Evolutionary conservation across 2,329 filamentous ascomycete genomes (phyloP).

Genomic region (Amauroascus niger): DNA sequence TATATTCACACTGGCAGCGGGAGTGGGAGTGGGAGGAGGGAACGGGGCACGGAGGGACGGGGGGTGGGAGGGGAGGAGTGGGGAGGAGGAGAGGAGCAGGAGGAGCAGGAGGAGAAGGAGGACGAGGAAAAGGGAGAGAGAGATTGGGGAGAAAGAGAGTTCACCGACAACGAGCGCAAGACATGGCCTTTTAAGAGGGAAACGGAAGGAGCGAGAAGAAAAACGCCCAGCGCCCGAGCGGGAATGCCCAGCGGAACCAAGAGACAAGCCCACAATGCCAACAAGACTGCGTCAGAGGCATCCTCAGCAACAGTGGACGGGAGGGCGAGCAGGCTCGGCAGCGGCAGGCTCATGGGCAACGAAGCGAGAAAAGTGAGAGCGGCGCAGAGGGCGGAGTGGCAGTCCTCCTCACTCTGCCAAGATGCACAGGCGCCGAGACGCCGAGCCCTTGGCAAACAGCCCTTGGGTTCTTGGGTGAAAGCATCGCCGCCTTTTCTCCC

Average conservation of each 20-base stretch:
- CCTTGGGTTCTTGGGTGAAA: conserved; percentile 2
- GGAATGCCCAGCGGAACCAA: conserved; percentile 16
- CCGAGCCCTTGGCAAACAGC: conserved; percentile 25
- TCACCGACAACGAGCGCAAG: conserved; percentile 15
- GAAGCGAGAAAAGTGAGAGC: not conserved
- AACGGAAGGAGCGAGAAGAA: conserved; percentile 7
- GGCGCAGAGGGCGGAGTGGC: conserved; percentile 16
- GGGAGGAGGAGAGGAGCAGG: not conserved
- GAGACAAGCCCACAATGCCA: conserved; percentile 14
- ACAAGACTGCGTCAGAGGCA: conserved; percentile 21
- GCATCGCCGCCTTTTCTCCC: not conserved
- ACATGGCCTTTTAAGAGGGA: conserved; percentile 16
- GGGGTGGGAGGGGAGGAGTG: not conserved
- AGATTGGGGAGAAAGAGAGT: conserved; percentile 2
- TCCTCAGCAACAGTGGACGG: not conserved
- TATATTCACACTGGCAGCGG: not conserved
- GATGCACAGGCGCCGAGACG: conserved; percentile 24
- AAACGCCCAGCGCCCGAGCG: conserved; percentile 15
- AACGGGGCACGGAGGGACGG: not conserved
- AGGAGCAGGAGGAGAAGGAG: too few relatives aligned
- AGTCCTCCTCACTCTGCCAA: conserved; percentile 22
- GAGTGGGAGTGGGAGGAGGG: not conserved
- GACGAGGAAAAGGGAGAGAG: too few relatives aligned
- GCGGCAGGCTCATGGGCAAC: not conserved
- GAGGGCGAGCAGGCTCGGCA: conserved; percentile 6